These are phyloP conservation scores for Oehlia diaphana DNA, from an alignment of 192 early-diverging fungal species.

Conservation along the genomic window DNA sequence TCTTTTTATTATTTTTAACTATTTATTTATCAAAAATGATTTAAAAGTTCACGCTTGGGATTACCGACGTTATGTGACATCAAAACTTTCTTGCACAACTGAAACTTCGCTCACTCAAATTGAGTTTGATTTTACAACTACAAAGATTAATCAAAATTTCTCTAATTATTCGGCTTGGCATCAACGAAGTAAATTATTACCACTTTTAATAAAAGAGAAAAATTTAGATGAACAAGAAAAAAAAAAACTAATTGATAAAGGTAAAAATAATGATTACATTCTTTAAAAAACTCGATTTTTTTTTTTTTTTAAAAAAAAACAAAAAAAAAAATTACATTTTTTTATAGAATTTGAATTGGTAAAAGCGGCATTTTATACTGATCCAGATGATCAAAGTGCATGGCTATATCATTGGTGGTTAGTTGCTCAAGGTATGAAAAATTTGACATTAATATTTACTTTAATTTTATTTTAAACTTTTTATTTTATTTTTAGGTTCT, in stretches of 20 bases:
- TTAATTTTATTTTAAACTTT: too few species aligned
- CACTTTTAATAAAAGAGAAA: conserved; percentile 46
- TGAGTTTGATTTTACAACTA: conserved; percentile 89
- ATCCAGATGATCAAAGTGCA: conserved; percentile 94
- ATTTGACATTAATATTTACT: too few species aligned
- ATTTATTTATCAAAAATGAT: background rate
- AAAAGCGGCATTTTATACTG: conserved; percentile 90
- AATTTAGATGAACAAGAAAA: conserved; percentile 42
- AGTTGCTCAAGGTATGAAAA: conserved; percentile 58
- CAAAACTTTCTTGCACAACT: conserved; percentile 39
- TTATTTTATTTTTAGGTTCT: background rate
- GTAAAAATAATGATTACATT: too few species aligned
- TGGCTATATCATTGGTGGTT: conserved; percentile 98
- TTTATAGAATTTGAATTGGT: conserved; percentile 77
- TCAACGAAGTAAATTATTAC: conserved; percentile 83
- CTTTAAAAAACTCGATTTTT: too few species aligned
- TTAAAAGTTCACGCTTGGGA: conserved; percentile 91
- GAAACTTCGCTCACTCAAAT: conserved; percentile 38
- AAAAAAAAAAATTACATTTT: too few species aligned
- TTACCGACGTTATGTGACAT: conserved; percentile 88
- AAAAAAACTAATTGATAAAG: conserved; percentile 15
- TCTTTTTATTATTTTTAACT: background rate
- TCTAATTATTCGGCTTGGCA: conserved; percentile 99
- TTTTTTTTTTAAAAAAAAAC: too few species aligned
- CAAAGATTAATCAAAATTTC: conserved; percentile 90